Evolutionary conservation across 257 asterid species (phyloP), one percentile per base, ranked within the genome.

Genomic region (Solanum sitiens): DNA sequence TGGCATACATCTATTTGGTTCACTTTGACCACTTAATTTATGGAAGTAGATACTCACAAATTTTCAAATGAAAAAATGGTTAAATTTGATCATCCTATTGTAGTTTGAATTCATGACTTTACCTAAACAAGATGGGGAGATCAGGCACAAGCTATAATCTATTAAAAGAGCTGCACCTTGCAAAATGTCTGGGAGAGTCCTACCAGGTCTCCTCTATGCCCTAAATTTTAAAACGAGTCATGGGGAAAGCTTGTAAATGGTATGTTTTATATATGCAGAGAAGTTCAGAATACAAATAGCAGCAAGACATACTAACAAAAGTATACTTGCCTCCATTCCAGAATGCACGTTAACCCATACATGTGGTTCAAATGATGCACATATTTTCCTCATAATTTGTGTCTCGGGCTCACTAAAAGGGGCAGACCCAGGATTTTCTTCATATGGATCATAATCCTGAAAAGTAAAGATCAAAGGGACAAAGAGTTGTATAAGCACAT

Each of bases 311-410:
- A 73, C 87, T 15, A 87, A 42, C 39, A 72, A 30, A 39, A 88
- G 45, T 65, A 73, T 74, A 86, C 91, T 87, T 93, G 93, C 99
- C 96, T 97, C 99, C 99, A 97, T 97, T 82, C 99, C 99, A n/a
- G 98, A 97, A 90, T 97, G 99, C 93, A 95, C 99, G 89, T 95
- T 97, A 68, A 94, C 99, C 99, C 99, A 97, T 89, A 96, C 91
- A 92, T 96, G 99, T 63, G 99, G 99, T 90, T 94, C 99, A 84
- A 97, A 97, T 56, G 99, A 91, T 79, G 94, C 35, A 23, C 96
- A 89, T 87, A 97, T 92, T 89, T 94, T 97, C 85, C 98, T 91
- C 98, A 97, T 95, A 61, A 94, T 89, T 90, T 97, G 99, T 86
- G 95, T 87, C 98, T 97, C 99, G 1, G 99, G 98, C 92, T 97